These are phyloP conservation scores for Scenedesmus sp. DNA, from an alignment of 163 green algal genomes.

Conservation along the genomic window DNA sequence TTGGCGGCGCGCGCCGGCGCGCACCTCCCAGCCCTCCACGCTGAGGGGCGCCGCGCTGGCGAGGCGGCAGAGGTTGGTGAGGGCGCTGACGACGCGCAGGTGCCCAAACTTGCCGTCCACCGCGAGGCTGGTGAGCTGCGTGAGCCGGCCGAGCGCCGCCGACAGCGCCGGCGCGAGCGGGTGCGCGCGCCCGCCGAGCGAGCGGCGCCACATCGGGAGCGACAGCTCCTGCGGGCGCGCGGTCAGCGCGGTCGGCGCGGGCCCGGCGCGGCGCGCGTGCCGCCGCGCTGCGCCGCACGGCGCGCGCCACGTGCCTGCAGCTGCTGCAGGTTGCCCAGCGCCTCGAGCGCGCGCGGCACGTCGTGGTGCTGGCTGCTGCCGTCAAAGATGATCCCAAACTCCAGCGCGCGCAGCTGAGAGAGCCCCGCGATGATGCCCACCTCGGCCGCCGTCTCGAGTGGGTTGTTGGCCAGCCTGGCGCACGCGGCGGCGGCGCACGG, in stretches of 20 bases:
- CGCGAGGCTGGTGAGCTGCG: slow-evolving; percentile 15
- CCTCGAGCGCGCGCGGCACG: slow-evolving; percentile 34
- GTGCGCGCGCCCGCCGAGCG: slow-evolving; percentile 34
- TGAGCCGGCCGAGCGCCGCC: slow-evolving; percentile 7
- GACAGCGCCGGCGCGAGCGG: slow-evolving; percentile 24
- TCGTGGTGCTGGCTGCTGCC: slow-evolving; percentile 34
- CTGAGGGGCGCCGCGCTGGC: slow-evolving; percentile 35
- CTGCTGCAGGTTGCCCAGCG: slow-evolving; percentile 1
- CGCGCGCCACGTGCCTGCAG: slow-evolving; percentile 21
- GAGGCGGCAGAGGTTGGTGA: slow-evolving; percentile 33
- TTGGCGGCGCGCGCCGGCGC: too few species aligned
- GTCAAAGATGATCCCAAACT: slow-evolving; percentile 43
- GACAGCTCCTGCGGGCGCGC: slow-evolving; percentile 22
- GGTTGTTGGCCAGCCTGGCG: slow-evolving; percentile 37
- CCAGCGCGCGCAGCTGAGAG: slow-evolving; percentile 27
- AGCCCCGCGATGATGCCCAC: slow-evolving; percentile 26
- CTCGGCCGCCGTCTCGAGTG: slow-evolving; percentile 34
- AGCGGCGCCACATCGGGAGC: slow-evolving; percentile 41
- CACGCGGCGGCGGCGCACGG: background rate
- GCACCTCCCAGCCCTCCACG: slow-evolving; percentile 30
- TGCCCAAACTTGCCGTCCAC: slow-evolving; percentile 44
- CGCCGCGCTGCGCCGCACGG: background rate
- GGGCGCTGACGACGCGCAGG: slow-evolving; percentile 23
- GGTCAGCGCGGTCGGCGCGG: too few species aligned
- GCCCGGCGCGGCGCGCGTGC: background rate